Evolutionary conservation across 768 basidiomycete genomes (phyloP), one percentile per base, ranked within the genome.

Genomic region (Pleurotus citrinopileatus): DNA sequence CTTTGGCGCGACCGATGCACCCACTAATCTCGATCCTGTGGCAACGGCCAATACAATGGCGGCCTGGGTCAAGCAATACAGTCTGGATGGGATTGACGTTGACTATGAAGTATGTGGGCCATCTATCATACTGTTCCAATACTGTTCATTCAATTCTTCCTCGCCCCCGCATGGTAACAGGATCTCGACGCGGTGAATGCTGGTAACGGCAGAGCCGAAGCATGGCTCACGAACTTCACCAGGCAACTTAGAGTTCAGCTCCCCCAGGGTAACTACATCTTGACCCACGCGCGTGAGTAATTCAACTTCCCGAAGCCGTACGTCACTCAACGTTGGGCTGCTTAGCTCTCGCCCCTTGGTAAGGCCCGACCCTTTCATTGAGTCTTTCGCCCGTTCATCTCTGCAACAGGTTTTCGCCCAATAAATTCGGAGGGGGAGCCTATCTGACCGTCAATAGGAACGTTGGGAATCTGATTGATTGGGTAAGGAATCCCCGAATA

Each of bases 391-490:
- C n/a, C 55, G 3, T 22, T 38, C 19, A 17, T 26, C 26, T 25
- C 28, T 28, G 56, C 47, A 13, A 27, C 29, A 77, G 76, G 77
- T 80, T 78, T 56, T 67, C 74, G 17, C 73, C 73, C 7, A 66
- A 56, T 40, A 63, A 55, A 50, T 79, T 69, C 66, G 67, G 67
- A n/a, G 75, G 72, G 22, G 83, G 83, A 27, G 85, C 77, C 10
- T 87, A 86, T 60, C 68, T 80, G 23, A 73, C 71, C 48, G 77
- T 88, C 19, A 72, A 86, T 62, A 51, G 70, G 44, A 60, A 67
- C 3, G 81, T 83, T n/a, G 85, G 85, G 4, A 70, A 64, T 57
- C 65, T 78, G 19, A 87, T 87, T 60, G 86, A 87, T 65, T 88
- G 83, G 79, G 48, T 51, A 51, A 34, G 48, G 2, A n/a, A 12